These are phyloP conservation scores for Starmerella ratchasimensis DNA, from an alignment of 805 yeast genomes.

Conservation along the genomic window DNA sequence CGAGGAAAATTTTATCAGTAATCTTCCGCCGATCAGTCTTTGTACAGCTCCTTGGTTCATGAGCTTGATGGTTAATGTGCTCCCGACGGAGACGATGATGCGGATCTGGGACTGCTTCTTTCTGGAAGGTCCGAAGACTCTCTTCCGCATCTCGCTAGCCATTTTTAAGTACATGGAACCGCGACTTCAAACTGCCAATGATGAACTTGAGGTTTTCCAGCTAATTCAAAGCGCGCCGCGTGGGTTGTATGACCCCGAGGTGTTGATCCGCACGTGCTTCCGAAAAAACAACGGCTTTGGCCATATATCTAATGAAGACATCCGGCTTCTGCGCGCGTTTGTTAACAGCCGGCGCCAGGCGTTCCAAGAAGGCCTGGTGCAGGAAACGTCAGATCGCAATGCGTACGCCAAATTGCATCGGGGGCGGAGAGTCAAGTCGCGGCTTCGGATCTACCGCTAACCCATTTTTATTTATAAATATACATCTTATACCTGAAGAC, in stretches of 20 bases:
- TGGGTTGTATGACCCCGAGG: slow-evolving; percentile 41
- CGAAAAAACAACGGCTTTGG: slow-evolving; percentile 60
- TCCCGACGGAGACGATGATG: slow-evolving; percentile 78
- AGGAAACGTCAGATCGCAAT: slow-evolving; percentile 18
- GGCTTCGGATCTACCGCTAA: slow-evolving; percentile 18
- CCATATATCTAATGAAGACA: slow-evolving; percentile 68
- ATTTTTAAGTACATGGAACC: slow-evolving; percentile 66
- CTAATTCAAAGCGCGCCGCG: slow-evolving; percentile 67
- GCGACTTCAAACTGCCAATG: slow-evolving; percentile 34
- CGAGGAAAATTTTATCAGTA: slow-evolving; percentile 39
- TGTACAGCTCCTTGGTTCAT: slow-evolving; percentile 97
- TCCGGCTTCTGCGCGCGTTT: slow-evolving; percentile 60
- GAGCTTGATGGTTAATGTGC: slow-evolving; percentile 84
- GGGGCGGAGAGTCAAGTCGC: slow-evolving; percentile 21
- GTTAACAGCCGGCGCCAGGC: slow-evolving; percentile 38
- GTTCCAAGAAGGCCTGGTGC: slow-evolving; percentile 9
- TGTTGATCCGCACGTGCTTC: slow-evolving; percentile 59
- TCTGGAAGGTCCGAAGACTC: slow-evolving; percentile 77
- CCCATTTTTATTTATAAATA: not conserved
- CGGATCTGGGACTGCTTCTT: slow-evolving; percentile 92
- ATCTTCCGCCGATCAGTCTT: slow-evolving; percentile 78
- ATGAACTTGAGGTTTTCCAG: slow-evolving; percentile 59
- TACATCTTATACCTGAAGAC: too few relatives aligned
- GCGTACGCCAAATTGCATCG: slow-evolving; percentile 22
- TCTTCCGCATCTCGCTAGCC: slow-evolving; percentile 71